Conservation (phyloP, 2,329 filamentous ascomycete species). For the Aspergillus costaricaensis region DNA sequence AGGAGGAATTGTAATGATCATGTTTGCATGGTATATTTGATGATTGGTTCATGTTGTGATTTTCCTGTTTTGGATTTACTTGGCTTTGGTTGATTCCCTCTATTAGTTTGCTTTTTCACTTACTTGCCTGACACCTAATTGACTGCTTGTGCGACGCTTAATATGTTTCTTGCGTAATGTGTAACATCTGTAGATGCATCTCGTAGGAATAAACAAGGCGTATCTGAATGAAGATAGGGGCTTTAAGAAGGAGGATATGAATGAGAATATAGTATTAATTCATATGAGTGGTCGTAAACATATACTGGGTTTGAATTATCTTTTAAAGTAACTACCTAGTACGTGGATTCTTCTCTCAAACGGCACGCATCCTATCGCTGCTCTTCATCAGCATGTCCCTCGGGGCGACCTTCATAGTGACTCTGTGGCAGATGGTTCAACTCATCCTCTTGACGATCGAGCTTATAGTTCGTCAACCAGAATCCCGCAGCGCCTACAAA, state of each 20-base stretch:
- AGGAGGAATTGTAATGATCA: conserved; percentile 11
- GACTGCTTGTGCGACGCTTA: not conserved
- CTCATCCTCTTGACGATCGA: conserved; percentile 68
- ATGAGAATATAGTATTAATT: no score
- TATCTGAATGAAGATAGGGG: no score
- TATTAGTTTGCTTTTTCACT: not conserved
- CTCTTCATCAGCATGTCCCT: not conserved
- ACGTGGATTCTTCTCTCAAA: no score
- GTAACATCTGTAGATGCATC: no score
- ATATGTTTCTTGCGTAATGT: not conserved
- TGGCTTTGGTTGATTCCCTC: not conserved
- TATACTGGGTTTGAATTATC: no score
- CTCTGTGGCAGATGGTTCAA: conserved; percentile 54
- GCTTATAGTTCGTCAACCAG: conserved; percentile 67
- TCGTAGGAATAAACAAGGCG: no score
- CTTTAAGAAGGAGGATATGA: no score
- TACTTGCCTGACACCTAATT: not conserved
- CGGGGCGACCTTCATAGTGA: conserved; percentile 1
- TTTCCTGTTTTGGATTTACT: not conserved
- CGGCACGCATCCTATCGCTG: not conserved
- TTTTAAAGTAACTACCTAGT: no score
- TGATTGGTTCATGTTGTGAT: not conserved
- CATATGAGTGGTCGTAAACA: no score
- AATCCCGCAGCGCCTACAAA: conserved; percentile 65
- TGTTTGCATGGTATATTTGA: not conserved